Base-by-base conservation (phyloP, 352 stramenopile species). In the Thalassiosira gravida region DNA sequence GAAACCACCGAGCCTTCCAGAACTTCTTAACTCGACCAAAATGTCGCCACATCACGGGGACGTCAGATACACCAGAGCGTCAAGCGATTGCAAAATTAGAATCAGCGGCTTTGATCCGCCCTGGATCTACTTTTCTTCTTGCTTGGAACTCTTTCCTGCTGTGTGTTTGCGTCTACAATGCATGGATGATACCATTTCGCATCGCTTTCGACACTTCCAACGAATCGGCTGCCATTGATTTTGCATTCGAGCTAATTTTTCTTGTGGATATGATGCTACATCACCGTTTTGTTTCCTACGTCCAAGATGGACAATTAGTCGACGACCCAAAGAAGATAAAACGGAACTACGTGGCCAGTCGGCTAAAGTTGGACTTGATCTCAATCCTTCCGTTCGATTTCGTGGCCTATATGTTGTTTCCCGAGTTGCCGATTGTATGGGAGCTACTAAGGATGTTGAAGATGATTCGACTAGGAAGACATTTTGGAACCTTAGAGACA, bases 101-200 rank as follows among this genome's bases (percentile, higher is more conserved):
- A 66, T 14, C 20, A 35, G 2, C 27, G 58, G 56, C 58, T 69
- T 35, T 72, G 2, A 14, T 75, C 16, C 62, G 35, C 27, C 63
- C 63, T 39, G 58, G 30, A 22, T 74, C 64, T 66, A 20, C 55
- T 22, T 71, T 71, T 53, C 52, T 67, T 77, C 76, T 82, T 22
- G 57, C 79, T 5, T 87, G 83, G 72, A 83, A 84, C 53, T 55
- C 82, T 42, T 67, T 91, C 11, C 74, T 92, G 8, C 63, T 90
- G 9, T 35, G 74, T 13, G 70, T 80, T 22, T 77, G 83, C n/a
- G 20, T 87, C 14, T 92, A 91, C 69, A 90, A 91, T 57, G 68
- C 67, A 30, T 89, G 85, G 68, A 74, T 83, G 3, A 82, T 91
- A 49, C 87, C 87, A 14, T 87, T 87, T 53, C 64, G 77, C 3